Evolutionary conservation across 2,329 filamentous ascomycete genomes (phyloP), one percentile per base, ranked within the genome.

Genomic region (Fusarium sublunatum): DNA sequence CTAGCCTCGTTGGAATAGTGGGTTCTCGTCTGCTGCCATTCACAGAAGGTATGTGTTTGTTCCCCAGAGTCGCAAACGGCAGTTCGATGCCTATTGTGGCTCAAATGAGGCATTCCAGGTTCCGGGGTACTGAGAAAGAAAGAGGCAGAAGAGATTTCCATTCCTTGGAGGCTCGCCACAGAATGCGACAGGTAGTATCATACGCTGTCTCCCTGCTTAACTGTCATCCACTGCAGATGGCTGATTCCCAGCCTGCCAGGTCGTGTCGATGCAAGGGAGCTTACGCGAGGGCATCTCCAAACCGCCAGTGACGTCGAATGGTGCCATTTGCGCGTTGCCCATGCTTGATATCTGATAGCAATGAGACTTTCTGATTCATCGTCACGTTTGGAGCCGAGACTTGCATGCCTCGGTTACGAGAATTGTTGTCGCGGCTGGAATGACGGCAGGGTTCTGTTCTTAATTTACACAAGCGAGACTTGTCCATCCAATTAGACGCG

Each of bases 351-450:
- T 28, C 34, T 52, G 58, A 57, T 46, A 58, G 40, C 24, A 13
- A 31, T 41, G 43, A 43, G 31, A 36, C 19, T 19, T 19, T 5
- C 2, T 50, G 47, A 49, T 53, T 26, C 54, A 63, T 46, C 26
- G 34, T 51, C 53, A 50, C 58, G 58, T 55, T 64, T 26, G 7
- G n/a, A 49, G 32, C 48, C 58, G 61, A 65, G 61, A 65, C 62
- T 65, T 62, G 61, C 61, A 44, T 62, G 35, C 39, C 28, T 39
- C 11, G 19, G 41, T 13, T 26, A 8, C 19, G 26, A 39, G 7
- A 29, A 29, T 32, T 15, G 19, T 29, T 26, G 34, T 32, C 11
- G 4, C 22, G 10, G 22, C 39, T 65, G 62, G 58, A 65, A 65
- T 65, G 62, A 39, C 44, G 19, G 34, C 47, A 40, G 29, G 28